Evolutionary conservation across 2,329 filamentous ascomycete species (phyloP).

Genomic region (Leptographium lundbergii): DNA sequence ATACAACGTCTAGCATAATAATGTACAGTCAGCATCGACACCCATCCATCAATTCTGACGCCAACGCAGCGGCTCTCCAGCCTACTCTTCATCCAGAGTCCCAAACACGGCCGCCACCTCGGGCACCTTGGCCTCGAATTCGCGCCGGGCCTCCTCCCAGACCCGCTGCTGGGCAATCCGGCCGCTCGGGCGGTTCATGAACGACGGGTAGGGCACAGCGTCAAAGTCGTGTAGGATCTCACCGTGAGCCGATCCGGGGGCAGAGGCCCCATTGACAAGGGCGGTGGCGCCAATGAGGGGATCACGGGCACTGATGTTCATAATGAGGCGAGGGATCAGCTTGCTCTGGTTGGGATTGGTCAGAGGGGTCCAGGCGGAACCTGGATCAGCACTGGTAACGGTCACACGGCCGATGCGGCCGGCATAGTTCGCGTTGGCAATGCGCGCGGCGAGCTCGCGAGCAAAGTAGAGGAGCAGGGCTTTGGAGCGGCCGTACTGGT

Average conservation of each 20-base stretch:
- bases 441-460: constrained; percentile 21
- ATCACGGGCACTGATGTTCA: constrained; percentile 24
- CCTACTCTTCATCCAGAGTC: constrained; percentile 9
- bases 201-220: constrained; percentile 22
- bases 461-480: constrained; percentile 24
- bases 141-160: constrained; percentile 16
- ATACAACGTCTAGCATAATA: too few relatives aligned
- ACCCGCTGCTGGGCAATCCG: constrained; percentile 14
- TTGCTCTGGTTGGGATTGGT: constrained; percentile 22
- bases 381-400: constrained; percentile 25
- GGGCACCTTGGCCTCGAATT: constrained; percentile 17
- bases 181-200: constrained; percentile 20
- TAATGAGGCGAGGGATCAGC: constrained; percentile 24
- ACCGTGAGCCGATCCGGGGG: constrained; percentile 18
- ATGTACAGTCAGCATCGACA: too few relatives aligned
- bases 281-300: constrained; percentile 23
- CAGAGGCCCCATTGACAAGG: constrained; percentile 24
- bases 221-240: constrained; percentile 26
- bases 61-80: neutral
- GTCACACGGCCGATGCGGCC: constrained; percentile 17
- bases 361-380: constrained; percentile 25
- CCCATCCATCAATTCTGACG: too few relatives aligned
- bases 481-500: constrained; percentile 26
- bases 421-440: constrained; percentile 8
- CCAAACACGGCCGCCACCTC: constrained; percentile 15